Evolutionary conservation across 305 asterid species (phyloP).

Genomic region (Fraxinus nigra): DNA sequence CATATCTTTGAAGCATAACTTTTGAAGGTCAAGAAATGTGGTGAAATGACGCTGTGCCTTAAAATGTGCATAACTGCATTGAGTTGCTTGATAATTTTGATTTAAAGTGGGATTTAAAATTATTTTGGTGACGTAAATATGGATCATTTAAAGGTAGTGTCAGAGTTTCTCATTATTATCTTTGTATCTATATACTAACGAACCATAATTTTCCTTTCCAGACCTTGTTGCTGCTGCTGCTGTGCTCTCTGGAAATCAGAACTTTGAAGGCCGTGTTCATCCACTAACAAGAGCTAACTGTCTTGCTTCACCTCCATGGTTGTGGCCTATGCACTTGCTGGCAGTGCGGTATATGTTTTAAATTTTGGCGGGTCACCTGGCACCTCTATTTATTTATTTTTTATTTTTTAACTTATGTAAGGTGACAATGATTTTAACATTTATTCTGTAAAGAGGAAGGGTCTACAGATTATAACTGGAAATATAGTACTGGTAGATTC

Average conservation of each 20-base stretch:
- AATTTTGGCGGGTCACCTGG: not conserved
- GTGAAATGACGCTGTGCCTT: not conserved
- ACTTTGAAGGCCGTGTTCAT: slow-evolving; percentile 94
- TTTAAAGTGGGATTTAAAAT: not conserved
- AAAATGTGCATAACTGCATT: no score
- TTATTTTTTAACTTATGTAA: not conserved
- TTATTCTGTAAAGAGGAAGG: not conserved
- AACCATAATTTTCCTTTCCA: slow-evolving; percentile 29
- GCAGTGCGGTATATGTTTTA: slow-evolving; percentile 68
- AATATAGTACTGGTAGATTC: not conserved
- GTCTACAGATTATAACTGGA: not conserved
- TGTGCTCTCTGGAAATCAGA: slow-evolving; percentile 86
- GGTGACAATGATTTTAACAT: not conserved
- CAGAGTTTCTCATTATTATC: not conserved
- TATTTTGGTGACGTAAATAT: not conserved
- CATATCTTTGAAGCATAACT: not conserved
- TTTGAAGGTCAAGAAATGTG: not conserved
- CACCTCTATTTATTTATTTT: not conserved
- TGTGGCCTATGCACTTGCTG: slow-evolving; percentile 89
- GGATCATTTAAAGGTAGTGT: not conserved
- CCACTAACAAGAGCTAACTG: slow-evolving; percentile 85
- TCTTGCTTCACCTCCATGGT: slow-evolving; percentile 88
- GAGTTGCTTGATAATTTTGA: not conserved
- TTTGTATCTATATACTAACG: not conserved
- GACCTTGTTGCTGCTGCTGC: slow-evolving; percentile 69